Conservation (phyloP, 1,284 basidiomycete species). For the Leucoagaricus sp. region DNA sequence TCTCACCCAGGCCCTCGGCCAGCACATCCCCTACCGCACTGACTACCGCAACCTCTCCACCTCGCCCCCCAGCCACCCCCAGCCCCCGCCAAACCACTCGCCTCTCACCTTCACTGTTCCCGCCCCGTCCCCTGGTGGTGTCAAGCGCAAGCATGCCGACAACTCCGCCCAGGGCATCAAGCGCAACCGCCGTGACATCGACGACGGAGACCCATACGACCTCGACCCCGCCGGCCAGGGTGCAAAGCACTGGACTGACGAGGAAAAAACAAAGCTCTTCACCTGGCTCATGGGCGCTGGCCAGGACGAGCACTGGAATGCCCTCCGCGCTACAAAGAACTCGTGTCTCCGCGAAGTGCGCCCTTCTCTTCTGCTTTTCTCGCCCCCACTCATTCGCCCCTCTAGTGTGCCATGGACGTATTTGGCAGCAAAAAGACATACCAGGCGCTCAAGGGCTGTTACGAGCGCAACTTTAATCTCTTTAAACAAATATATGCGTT, state of each 20-base stretch:
- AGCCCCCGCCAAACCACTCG: conserved; percentile 30
- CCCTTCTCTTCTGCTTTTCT: conserved; percentile 15
- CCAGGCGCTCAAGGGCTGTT: conserved; percentile 78
- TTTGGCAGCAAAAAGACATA: conserved; percentile 76
- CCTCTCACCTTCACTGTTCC: conserved; percentile 34
- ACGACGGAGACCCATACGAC: conserved; percentile 50
- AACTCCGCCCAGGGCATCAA: conserved; percentile 41
- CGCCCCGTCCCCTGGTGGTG: conserved; percentile 35
- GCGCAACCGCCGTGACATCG: conserved; percentile 37
- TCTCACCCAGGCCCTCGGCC: conserved; percentile 47
- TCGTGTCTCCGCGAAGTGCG: conserved; percentile 74
- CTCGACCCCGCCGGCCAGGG: conserved; percentile 52
- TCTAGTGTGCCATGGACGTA: conserved; percentile 64
- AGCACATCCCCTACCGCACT: conserved; percentile 28
- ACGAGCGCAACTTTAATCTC: conserved; percentile 76
- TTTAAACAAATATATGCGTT: conserved; percentile 78
- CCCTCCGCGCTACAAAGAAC: conserved; percentile 73
- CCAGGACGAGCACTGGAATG: conserved; percentile 75
- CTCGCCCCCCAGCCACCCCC: conserved; percentile 35
- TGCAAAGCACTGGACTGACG: conserved; percentile 80
- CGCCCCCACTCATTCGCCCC: conserved; percentile 1
- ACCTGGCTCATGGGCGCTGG: conserved; percentile 69
- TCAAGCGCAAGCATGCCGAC: conserved; percentile 59
- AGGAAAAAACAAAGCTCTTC: conserved; percentile 73
- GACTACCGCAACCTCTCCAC: conserved; percentile 40